Evolutionary conservation across 2,329 filamentous ascomycete genomes (phyloP).

Genomic region (Volutella citrinella): DNA sequence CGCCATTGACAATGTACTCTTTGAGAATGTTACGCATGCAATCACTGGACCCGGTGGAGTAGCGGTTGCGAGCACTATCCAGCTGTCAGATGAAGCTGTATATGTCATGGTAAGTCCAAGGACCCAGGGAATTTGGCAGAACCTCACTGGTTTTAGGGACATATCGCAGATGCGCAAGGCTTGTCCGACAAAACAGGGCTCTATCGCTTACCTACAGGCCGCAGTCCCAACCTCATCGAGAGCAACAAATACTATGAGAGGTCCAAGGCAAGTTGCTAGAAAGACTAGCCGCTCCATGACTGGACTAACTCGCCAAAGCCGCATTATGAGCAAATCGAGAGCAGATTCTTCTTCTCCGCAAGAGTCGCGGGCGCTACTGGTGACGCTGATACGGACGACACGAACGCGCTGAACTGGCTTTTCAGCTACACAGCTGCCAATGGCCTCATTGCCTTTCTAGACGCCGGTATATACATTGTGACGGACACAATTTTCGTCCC

Average conservation of each 20-base stretch:
- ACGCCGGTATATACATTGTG: slow-evolving; percentile 60
- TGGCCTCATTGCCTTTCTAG: slow-evolving; percentile 57
- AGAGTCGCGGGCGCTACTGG: slow-evolving; percentile 52
- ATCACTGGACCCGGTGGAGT: slow-evolving; percentile 17
- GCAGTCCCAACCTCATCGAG: slow-evolving; percentile 46
- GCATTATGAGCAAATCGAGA: slow-evolving; percentile 62
- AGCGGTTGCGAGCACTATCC: slow-evolving; percentile 13
- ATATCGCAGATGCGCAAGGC: slow-evolving; percentile 19
- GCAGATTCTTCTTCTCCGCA: slow-evolving; percentile 64
- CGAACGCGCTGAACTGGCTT: slow-evolving; percentile 55
- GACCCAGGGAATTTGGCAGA: not conserved
- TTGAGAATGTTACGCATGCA: slow-evolving; percentile 33
- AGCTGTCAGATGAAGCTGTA: slow-evolving; percentile 10
- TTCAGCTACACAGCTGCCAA: slow-evolving; percentile 52
- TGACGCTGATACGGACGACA: slow-evolving; percentile 74
- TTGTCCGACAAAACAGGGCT: slow-evolving; percentile 21
- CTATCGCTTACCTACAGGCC: slow-evolving; percentile 13
- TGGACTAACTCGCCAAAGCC: slow-evolving; percentile 43
- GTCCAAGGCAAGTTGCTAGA: slow-evolving; percentile 47
- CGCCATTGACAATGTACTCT: slow-evolving; percentile 46
- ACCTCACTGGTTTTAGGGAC: slow-evolving; percentile 20
- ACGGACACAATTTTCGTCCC: slow-evolving; percentile 51
- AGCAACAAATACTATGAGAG: slow-evolving; percentile 62
- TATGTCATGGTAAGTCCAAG: slow-evolving; percentile 26
- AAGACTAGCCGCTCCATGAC: not conserved